Conservation (phyloP, 306 rosid species). For the peach (Prunus persica) region DNA sequence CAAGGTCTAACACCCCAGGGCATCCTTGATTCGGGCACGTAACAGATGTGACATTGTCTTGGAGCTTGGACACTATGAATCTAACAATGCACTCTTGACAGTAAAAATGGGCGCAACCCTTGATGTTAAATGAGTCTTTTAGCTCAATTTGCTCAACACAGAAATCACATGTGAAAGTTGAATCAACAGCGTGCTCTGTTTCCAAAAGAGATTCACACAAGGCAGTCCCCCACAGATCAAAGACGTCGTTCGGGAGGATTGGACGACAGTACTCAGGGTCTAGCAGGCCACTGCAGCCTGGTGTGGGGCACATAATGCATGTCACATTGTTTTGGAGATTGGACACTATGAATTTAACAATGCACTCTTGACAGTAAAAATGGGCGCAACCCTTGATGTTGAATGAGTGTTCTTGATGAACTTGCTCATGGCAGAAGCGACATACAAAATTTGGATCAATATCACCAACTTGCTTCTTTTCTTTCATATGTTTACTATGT, state of each 20-base stretch:
- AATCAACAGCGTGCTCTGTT: neutral
- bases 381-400: conserved; percentile 4
- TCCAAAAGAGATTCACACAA: conserved; percentile 22
- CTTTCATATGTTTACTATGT: neutral
- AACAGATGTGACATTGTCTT: conserved; percentile 32
- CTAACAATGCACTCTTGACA: conserved; percentile 43
- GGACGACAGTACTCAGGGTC: conserved; percentile 30
- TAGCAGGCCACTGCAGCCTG: conserved; percentile 32
- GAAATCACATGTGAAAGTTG: conserved; percentile 22
- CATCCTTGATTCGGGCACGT: conserved; percentile 46
- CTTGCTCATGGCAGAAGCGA: neutral
- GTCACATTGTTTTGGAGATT: conserved; percentile 39
- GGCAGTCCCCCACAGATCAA: conserved; percentile 40
- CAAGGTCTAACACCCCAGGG: conserved; percentile 16
- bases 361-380: conserved; percentile 27
- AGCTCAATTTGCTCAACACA: conserved; percentile 28
- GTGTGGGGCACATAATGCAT: conserved; percentile 39
- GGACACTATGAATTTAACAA: conserved; percentile 38
- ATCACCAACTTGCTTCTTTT: neutral
- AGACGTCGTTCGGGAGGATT: conserved; percentile 29
- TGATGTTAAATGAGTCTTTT: conserved; percentile 11
- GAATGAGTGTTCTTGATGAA: neutral
- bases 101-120: conserved; percentile 48
- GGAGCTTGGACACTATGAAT: conserved; percentile 46
- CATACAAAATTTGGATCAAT: neutral